Base-by-base conservation (phyloP, 306 rosid species). In the Comarum palustre region DNA sequence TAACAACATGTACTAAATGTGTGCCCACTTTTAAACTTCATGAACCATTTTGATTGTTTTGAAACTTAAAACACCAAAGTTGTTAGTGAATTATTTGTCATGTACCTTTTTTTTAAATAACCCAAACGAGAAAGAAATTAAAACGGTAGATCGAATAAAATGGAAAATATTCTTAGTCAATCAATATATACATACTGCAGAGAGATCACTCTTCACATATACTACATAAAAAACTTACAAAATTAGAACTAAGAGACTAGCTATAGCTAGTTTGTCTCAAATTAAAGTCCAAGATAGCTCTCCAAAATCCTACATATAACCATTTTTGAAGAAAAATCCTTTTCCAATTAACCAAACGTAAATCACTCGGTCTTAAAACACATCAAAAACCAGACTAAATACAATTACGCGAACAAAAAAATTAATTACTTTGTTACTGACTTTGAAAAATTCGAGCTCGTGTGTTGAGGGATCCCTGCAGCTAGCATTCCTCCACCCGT, bases 401-500 rank as follows among this genome's bases (percentile, higher is more conserved):
- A 17, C 12, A 41, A 46, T 8, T 69, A 29, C 4, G 31, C 1
- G 25, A 31, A 17, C 17, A 19, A 6, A 31, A 6, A 22, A 29
- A 31, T 16, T 0, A 48, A 4, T 25, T 4, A 57, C 13, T 14
- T 27, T 14, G 8, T 59, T 29, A 59, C 39, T 13, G 65, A 59
- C 65, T 59, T 15, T 4, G 65, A 59, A 27, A 59, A 59, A 6
- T 59, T 12, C 65, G 39, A 2, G 39, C 14, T 12, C 65, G 20
- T 0, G 45, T 31, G n/a, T 52, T 14, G 47, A 69, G 32, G 24
- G 6, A 8, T 3, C 41, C 75, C 43, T 6, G 47, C n/a, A n/a
- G n/a, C n/a, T 12, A 61, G 48, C n/a, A 60, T 59, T 59, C 10
- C 65, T 39, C 69, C 81, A 51, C 75, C 68, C 20, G 34, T 24